Evolutionary conservation across 768 basidiomycete species (phyloP), one percentile per base, ranked within the genome.

Genomic region (Botryobasidium botryosum): DNA sequence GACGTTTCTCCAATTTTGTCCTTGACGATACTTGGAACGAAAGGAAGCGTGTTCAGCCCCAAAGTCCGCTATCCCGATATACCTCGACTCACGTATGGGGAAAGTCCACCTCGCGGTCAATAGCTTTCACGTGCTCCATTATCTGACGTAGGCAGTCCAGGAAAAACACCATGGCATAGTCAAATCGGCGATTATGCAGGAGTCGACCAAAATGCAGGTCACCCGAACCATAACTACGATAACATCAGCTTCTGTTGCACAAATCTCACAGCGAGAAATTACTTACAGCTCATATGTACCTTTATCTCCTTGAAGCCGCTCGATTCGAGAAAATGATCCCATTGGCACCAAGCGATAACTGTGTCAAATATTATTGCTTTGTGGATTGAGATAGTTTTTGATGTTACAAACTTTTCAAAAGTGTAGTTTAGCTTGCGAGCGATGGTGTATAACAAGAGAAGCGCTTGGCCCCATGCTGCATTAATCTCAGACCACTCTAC

Each of bases 401-500:
- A n/a, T n/a, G n/a, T n/a, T n/a, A n/a, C n/a, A n/a, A n/a, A n/a
- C n/a, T n/a, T 75, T 55, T 81, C 77, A 53, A 94, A 96, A 3
- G 73, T 74, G 55, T 77, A 86, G 50, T 87, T 88, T 12, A 94
- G 73, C 61, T 96, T 99, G 45, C 81, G 70, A 8, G 87, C 87
- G 40, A 99, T 74, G 5, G 87, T 87, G 56, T 92, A 84, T 28
- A 96, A 64, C 45, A 97, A 68, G 15, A 97, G 68, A n/a, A 92
- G 66, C 0, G 91, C 86, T 57, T 94, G 81, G 1, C 94, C 94
- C 90, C 92, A 94, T 15, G 94, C 94, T 8, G 94, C 94, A 56
- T 97, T 97, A 59, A 97, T 90, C 62, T 99, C 94, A 2, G 86
- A 75, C 91, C 91, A 99, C 57, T 97, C 94, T 25, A 97, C 91